Conservation (phyloP, 1,139 yeast genomes). For the Saccharomycopsis hybrid region DNA sequence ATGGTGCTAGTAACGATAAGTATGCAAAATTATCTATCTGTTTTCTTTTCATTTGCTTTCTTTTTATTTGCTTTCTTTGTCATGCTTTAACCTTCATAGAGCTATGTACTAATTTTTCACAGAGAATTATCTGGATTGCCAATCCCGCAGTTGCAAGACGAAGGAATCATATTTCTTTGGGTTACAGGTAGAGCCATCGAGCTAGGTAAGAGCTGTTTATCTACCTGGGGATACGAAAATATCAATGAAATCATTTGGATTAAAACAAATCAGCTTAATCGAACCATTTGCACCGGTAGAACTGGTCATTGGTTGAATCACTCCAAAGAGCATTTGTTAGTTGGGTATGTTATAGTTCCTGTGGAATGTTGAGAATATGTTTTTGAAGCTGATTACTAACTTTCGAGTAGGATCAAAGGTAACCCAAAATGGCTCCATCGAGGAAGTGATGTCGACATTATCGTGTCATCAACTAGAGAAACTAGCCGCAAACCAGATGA, state of each 20-base stretch:
- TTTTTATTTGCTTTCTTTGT: no score
- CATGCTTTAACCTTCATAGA: no score
- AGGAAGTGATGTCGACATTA: slow-evolving; percentile 63
- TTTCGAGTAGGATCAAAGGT: slow-evolving; percentile 47
- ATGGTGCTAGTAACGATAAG: no score
- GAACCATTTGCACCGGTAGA: slow-evolving; percentile 91
- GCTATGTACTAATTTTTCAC: no score
- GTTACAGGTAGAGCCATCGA: slow-evolving; percentile 93
- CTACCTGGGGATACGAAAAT: slow-evolving; percentile 75
- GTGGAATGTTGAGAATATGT: no score
- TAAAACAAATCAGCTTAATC: slow-evolving; percentile 75
- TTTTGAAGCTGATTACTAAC: slow-evolving; percentile 2
- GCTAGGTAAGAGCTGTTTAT: slow-evolving; percentile 69
- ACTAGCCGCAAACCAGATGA: slow-evolving; percentile 92
- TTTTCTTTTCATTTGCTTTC: no score
- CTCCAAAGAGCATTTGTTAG: slow-evolving; percentile 83
- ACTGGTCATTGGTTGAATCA: slow-evolving; percentile 98
- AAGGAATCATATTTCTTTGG: slow-evolving; percentile 82
- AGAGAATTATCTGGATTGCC: slow-evolving; percentile 36
- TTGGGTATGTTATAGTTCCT: slow-evolving; percentile 50
- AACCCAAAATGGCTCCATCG: slow-evolving; percentile 65
- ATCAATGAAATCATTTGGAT: slow-evolving; percentile 86
- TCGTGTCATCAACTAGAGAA: slow-evolving; percentile 80
- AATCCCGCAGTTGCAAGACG: slow-evolving; percentile 65
- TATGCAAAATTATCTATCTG: no score